phyloP scores from a whole-genome alignment of 148 eudicot species.

The Agrostemma githago region DNA sequence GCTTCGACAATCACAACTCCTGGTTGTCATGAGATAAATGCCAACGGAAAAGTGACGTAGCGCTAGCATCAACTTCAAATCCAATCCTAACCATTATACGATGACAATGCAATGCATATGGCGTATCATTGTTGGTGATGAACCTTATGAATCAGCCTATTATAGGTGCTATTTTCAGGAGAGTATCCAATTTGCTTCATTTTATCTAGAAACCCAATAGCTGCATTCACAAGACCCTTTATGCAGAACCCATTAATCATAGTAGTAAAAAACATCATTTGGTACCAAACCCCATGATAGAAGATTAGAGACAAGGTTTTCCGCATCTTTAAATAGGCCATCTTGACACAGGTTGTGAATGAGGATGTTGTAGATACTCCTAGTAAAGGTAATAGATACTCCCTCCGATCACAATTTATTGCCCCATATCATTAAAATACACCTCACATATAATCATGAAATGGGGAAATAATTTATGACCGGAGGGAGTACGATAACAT shows the following conservation, averaged over 20 bases:
- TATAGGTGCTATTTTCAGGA: neutral
- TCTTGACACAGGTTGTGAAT: constrained; percentile 16
- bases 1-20: constrained; percentile 85
- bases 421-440: no score
- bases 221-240: constrained; percentile 9
- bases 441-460: no score
- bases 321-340: constrained; percentile 6
- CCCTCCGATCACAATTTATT: no score
- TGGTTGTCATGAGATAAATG: neutral
- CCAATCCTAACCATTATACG: constrained; percentile 1
- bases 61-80: constrained; percentile 10
- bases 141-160: neutral
- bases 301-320: constrained; percentile 10
- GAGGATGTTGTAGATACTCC: constrained; percentile 17
- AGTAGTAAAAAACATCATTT: neutral
- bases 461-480: no score
- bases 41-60: neutral
- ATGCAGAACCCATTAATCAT: constrained; percentile 14
- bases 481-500: no score
- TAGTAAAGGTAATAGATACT: no score
- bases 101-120: constrained; percentile 1
- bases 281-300: constrained; percentile 9
- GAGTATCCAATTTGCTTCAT: constrained; percentile 5
- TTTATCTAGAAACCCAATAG: neutral
- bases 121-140: neutral